Conservation (phyloP, 257 asterid species). For the Cynanchum wilfordii region DNA sequence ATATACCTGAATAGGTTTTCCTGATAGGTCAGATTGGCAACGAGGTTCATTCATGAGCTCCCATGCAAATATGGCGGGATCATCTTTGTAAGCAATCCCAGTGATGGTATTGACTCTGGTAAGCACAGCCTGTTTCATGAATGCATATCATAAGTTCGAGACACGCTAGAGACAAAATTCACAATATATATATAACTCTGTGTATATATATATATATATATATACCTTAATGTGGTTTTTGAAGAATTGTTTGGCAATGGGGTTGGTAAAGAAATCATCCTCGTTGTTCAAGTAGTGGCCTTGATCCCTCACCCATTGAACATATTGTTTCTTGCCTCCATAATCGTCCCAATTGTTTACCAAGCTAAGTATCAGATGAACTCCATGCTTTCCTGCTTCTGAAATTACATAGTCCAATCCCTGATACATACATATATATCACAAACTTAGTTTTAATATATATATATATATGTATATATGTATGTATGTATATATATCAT, state of each 20-base stretch:
- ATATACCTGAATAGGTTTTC: constrained; percentile 21
- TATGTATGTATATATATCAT: too few relatives aligned
- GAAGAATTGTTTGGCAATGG: constrained; percentile 20
- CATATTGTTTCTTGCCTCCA: constrained; percentile 33
- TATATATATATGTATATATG: too few relatives aligned
- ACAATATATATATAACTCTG: too few relatives aligned
- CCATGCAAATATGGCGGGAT: constrained; percentile 39
- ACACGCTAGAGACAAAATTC: too few relatives aligned
- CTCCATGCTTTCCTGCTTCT: constrained; percentile 27
- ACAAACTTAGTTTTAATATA: neutral
- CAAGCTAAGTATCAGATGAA: constrained; percentile 26
- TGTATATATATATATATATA: too few relatives aligned
- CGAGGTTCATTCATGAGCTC: constrained; percentile 41
- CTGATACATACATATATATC: neutral
- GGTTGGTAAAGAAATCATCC: constrained; percentile 28
- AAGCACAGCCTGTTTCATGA: constrained; percentile 20
- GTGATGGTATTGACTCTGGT: constrained; percentile 28
- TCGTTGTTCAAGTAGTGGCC: constrained; percentile 26
- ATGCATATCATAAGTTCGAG: too few relatives aligned
- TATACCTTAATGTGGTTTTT: constrained; percentile 30
- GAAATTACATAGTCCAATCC: constrained; percentile 31
- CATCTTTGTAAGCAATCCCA: constrained; percentile 29
- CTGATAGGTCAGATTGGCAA: constrained; percentile 24
- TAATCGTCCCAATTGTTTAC: constrained; percentile 26
- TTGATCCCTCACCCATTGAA: constrained; percentile 21